Base-by-base conservation (phyloP, 139 green algal species). In the Auxenochlorella protothecoides region DNA sequence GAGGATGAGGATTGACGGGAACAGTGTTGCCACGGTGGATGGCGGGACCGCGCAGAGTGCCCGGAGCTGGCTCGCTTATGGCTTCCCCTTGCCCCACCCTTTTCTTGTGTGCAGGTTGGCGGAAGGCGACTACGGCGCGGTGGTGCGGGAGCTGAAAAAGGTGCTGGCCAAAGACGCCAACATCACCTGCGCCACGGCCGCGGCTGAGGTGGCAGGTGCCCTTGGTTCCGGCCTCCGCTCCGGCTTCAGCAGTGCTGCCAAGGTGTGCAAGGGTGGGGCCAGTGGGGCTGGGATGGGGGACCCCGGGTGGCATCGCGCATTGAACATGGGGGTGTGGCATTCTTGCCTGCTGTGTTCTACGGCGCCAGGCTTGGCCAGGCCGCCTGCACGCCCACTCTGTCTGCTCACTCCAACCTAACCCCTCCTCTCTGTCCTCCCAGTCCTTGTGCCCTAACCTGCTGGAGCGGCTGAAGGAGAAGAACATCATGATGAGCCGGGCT, bases 381-480 rank as follows among this genome's bases (percentile, higher is more conserved):
- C 27, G 27, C 27, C 27, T 44, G 27, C 27, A 44, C 27, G 27
- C 27, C 27, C 27, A 44, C 27, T 44, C 27, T 44, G 27, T 44
- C 27, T 44, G 27, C 27, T 44, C 27, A 44, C 27, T 44, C 27
- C 27, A 44, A 44, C 27, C 27, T 1, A 44, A 44, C 27, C 27
- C 27, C 27, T 44, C 27, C 27, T 44, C 27, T 44, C 27, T 44
- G 27, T 44, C 27, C 27, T 44, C 27, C 27, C 68, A 59, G 60
- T 51, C 56, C 8, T 72, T 85, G 51, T 84, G 68, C 56, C 64
- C 68, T 3, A 70, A 84, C 52, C 60, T 96, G 65, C 72, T 97
- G 66, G 91, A 96, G 27, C 90, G 93, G 74, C 72, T 77, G 71
- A 85, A 85, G 66, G 92, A 97, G 75, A 97, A 97, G 77, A 96